Conservation (phyloP, 179 eudicot species). For the Silene noctiflora region DNA sequence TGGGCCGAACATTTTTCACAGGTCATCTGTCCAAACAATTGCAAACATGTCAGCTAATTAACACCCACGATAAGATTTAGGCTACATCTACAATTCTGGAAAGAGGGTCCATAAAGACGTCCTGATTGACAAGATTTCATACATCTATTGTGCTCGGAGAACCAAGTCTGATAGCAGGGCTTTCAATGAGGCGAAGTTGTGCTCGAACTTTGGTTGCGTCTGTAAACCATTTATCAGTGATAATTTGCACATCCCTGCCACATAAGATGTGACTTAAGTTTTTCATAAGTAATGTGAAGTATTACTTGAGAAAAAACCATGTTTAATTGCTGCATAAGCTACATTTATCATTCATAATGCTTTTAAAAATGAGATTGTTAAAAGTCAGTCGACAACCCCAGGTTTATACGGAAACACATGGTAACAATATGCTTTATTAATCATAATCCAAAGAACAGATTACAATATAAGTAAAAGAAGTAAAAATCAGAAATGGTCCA, state of each 20-base stretch:
- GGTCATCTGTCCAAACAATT: slow-evolving; percentile 13
- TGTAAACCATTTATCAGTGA: background rate
- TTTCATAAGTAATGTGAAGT: background rate
- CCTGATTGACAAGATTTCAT: background rate
- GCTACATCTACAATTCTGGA: background rate
- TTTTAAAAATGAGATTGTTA: background rate
- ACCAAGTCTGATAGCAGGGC: background rate
- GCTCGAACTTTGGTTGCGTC: background rate
- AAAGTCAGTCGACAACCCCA: background rate
- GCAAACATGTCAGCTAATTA: slow-evolving; percentile 10
- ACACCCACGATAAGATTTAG: background rate
- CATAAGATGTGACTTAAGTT: background rate
- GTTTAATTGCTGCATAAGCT: background rate
- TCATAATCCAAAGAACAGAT: background rate
- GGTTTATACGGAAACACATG: background rate
- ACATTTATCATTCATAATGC: background rate
- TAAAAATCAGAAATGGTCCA: background rate
- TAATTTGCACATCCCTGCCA: background rate
- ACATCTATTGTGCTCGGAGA: background rate
- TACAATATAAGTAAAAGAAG: background rate
- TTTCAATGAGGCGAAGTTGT: background rate
- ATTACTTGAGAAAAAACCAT: background rate
- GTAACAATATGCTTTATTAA: background rate
- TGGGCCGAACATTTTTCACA: slow-evolving; percentile 19
- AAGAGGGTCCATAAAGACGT: background rate